phyloP scores from a whole-genome alignment of 2,329 filamentous ascomycete genomes.

The Colletotrichum godetiae region DNA sequence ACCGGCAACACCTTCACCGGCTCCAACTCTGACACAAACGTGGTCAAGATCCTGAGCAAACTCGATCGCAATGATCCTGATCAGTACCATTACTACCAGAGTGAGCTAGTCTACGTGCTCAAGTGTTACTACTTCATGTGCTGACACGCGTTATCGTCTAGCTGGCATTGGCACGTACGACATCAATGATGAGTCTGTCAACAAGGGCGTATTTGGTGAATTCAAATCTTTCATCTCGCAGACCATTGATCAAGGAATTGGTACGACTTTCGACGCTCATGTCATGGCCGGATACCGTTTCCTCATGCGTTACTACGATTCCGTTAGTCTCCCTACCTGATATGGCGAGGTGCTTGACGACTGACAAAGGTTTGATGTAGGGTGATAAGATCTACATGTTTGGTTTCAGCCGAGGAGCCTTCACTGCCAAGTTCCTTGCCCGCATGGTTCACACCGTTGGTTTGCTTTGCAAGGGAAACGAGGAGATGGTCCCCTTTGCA shows the following conservation, averaged over 20 bases:
- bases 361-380: slow-evolving; percentile 35
- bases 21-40: slow-evolving; percentile 62
- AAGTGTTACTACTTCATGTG: background rate
- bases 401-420: slow-evolving; percentile 64
- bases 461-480: slow-evolving; percentile 62
- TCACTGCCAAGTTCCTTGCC: slow-evolving; percentile 63
- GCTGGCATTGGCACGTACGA: slow-evolving; percentile 64
- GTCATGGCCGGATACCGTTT: slow-evolving; percentile 65
- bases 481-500: slow-evolving; percentile 64
- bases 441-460: slow-evolving; percentile 62
- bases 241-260: slow-evolving; percentile 56
- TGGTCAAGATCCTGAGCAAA: slow-evolving; percentile 61
- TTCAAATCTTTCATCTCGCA: slow-evolving; percentile 50
- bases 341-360: background rate
- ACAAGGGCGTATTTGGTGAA: slow-evolving; percentile 48
- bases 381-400: slow-evolving; percentile 66
- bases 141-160: slow-evolving; percentile 32
- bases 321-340: slow-evolving; percentile 40
- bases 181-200: slow-evolving; percentile 53
- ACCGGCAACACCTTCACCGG: slow-evolving; percentile 60
- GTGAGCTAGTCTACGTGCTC: slow-evolving; percentile 40
- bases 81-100: slow-evolving; percentile 63
- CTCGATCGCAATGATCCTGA: slow-evolving; percentile 55
- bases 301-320: slow-evolving; percentile 63
- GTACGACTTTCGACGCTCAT: slow-evolving; percentile 61